Evolutionary conservation across 2,329 filamentous ascomycete genomes (phyloP).

Genomic region (Colletotrichum sp.): DNA sequence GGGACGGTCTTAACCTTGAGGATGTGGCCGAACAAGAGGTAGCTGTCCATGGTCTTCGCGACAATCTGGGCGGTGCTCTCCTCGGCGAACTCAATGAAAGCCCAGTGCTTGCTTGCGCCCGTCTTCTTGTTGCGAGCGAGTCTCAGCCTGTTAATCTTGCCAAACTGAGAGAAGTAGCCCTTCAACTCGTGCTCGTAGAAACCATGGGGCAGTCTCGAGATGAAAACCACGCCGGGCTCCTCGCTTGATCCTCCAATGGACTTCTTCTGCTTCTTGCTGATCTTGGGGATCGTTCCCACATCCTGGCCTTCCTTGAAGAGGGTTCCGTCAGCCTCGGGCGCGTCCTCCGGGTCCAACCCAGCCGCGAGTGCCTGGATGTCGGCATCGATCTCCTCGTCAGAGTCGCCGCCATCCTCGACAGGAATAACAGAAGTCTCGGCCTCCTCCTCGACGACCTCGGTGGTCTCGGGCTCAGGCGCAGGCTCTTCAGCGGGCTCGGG

Average conservation of each 20-base stretch:
- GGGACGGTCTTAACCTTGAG: constrained; percentile 85
- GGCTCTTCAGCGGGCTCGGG: constrained; percentile 31
- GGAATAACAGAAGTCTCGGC: constrained; percentile 23
- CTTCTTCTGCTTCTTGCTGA: constrained; percentile 48
- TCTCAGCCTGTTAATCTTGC: constrained; percentile 71
- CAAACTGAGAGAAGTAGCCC: constrained; percentile 93
- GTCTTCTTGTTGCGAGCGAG: constrained; percentile 91
- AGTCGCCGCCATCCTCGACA: constrained; percentile 35
- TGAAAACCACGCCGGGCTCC: constrained; percentile 81
- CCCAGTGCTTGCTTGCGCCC: constrained; percentile 90
- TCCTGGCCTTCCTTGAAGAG: constrained; percentile 53
- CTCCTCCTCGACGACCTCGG: constrained; percentile 23
- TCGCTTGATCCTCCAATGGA: constrained; percentile 39
- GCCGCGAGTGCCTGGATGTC: constrained; percentile 48
- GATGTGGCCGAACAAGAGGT: constrained; percentile 93
- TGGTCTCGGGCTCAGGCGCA: constrained; percentile 23
- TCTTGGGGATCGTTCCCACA: constrained; percentile 55
- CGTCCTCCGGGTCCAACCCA: constrained; percentile 45
- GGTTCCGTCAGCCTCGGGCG: constrained; percentile 34
- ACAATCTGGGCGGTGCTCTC: constrained; percentile 85
- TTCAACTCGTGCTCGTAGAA: constrained; percentile 98
- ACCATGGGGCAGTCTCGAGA: constrained; percentile 88
- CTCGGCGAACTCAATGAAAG: constrained; percentile 89
- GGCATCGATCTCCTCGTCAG: constrained; percentile 45
- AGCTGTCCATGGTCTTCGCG: constrained; percentile 96